These are phyloP conservation scores for Trichoderma afroharzianum DNA, from an alignment of 2,329 filamentous ascomycete species.

Conservation along the genomic window DNA sequence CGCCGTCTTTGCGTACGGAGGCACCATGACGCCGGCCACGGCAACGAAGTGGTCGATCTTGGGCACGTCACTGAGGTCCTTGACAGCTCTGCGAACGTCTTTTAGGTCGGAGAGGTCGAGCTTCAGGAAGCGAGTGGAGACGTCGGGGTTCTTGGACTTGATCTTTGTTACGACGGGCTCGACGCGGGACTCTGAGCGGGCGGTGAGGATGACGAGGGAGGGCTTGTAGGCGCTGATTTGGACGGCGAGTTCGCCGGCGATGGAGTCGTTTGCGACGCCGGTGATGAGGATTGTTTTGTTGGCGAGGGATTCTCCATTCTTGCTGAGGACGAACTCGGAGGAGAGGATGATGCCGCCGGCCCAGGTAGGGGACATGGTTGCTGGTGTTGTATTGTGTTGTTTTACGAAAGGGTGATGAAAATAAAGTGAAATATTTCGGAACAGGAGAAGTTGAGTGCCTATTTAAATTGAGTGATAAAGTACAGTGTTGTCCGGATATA, in stretches of 20 bases:
- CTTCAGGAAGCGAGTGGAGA: constrained; percentile 4
- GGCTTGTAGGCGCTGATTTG: constrained; percentile 16
- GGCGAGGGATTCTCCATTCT: background rate
- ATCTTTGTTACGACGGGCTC: constrained; percentile 2
- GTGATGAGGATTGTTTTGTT: constrained; percentile 16
- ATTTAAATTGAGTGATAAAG: background rate
- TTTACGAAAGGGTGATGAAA: background rate
- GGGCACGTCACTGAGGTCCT: constrained; percentile 6
- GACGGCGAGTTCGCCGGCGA: constrained; percentile 18
- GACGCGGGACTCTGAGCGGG: constrained; percentile 1
- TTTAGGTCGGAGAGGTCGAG: constrained; percentile 5
- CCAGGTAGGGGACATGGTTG: background rate
- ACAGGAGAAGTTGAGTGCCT: background rate
- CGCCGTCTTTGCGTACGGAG: constrained; percentile 17
- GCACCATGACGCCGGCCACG: constrained; percentile 18
- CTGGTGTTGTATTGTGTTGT: background rate
- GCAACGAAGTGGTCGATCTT: constrained; percentile 15
- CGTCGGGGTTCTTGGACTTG: background rate
- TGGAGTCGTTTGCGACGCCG: constrained; percentile 13
- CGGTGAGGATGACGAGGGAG: constrained; percentile 13
- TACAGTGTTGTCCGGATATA: background rate
- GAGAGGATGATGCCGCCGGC: background rate
- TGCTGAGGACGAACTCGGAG: background rate
- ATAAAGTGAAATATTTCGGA: background rate
- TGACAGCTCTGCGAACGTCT: background rate